A percentile compares a stretch with the other conserved stretches of the same genome.
These are phyloP conservation scores for Pleurotus cornucopiae DNA, from an alignment of 768 basidiomycete species.

Conservation along the genomic window DNA sequence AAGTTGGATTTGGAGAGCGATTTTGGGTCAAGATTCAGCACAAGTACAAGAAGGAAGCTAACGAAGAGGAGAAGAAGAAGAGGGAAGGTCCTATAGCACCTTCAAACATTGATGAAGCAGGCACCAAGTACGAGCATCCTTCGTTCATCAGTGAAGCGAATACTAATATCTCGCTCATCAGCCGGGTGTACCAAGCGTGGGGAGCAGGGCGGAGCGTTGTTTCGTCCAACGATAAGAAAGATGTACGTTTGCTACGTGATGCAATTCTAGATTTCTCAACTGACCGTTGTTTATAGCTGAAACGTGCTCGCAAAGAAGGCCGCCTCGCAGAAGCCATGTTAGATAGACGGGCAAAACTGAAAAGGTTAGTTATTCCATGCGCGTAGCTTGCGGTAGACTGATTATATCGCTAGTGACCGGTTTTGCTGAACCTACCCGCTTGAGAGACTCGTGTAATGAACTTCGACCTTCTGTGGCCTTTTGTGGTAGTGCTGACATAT, in stretches of 20 bases:
- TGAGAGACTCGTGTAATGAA: not conserved
- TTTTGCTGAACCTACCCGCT: slow-evolving; percentile 35
- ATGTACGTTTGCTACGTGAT: slow-evolving; percentile 37
- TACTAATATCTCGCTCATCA: slow-evolving; percentile 20
- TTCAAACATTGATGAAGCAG: slow-evolving; percentile 63
- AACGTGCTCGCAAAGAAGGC: slow-evolving; percentile 74
- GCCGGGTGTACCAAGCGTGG: slow-evolving; percentile 78
- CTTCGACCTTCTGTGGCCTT: not conserved
- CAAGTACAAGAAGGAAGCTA: slow-evolving; percentile 83
- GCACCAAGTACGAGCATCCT: slow-evolving; percentile 57
- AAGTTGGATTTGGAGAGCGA: slow-evolving; percentile 79
- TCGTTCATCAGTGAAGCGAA: no score
- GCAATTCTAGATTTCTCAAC: not conserved
- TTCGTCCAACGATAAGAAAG: slow-evolving; percentile 67
- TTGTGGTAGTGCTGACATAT: no score
- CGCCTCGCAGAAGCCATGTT: slow-evolving; percentile 77
- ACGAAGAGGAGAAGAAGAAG: slow-evolving; percentile 73
- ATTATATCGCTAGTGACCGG: slow-evolving; percentile 33
- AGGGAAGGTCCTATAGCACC: slow-evolving; percentile 51
- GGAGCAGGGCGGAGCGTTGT: slow-evolving; percentile 74
- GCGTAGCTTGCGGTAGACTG: no score
- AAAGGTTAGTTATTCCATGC: slow-evolving; percentile 48
- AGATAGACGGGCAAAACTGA: slow-evolving; percentile 77
- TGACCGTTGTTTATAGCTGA: slow-evolving; percentile 45
- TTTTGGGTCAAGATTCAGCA: slow-evolving; percentile 89